These are phyloP conservation scores for Neurospora sp. DNA, from an alignment of 495 filamentous ascomycete genomes.

Conservation along the genomic window DNA sequence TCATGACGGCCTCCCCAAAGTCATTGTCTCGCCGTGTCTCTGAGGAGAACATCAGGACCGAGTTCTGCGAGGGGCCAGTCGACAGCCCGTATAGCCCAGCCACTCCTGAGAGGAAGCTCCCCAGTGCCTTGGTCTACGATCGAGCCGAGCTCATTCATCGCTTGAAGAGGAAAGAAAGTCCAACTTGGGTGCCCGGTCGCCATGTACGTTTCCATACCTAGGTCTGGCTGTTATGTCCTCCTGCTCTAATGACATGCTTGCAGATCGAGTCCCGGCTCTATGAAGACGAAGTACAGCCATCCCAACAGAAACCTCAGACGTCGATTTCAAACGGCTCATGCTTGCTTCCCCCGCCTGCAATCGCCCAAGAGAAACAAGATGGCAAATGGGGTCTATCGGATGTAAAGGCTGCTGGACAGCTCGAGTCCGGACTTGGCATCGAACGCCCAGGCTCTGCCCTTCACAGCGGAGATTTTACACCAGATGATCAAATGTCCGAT, in stretches of 20 bases:
- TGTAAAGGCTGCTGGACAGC: constrained; percentile 14
- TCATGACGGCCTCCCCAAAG: background rate
- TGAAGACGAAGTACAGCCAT: constrained; percentile 15
- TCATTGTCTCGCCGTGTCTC: constrained; percentile 26
- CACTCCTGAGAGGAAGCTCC: constrained; percentile 19
- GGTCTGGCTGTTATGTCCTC: background rate
- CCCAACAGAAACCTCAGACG: constrained; percentile 28
- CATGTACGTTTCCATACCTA: constrained; percentile 43
- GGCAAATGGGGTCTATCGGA: constrained; percentile 3
- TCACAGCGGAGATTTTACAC: constrained; percentile 81
- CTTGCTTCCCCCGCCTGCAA: constrained; percentile 30
- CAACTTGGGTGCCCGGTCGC: constrained; percentile 59
- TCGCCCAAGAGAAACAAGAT: constrained; percentile 32
- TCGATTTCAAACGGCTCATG: constrained; percentile 20
- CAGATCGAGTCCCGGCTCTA: constrained; percentile 33
- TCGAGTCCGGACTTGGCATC: constrained; percentile 48
- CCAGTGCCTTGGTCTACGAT: constrained; percentile 32
- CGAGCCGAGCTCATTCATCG: constrained; percentile 74
- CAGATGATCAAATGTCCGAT: constrained; percentile 31
- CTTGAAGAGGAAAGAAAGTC: constrained; percentile 70
- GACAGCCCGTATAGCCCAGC: constrained; percentile 25
- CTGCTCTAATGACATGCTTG: background rate
- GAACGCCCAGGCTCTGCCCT: constrained; percentile 79
- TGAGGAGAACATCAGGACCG: constrained; percentile 44
- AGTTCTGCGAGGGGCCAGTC: constrained; percentile 46